Evolutionary conservation across 1,139 yeast species (phyloP).

Genomic region (Yamadazyma jaroonii): DNA sequence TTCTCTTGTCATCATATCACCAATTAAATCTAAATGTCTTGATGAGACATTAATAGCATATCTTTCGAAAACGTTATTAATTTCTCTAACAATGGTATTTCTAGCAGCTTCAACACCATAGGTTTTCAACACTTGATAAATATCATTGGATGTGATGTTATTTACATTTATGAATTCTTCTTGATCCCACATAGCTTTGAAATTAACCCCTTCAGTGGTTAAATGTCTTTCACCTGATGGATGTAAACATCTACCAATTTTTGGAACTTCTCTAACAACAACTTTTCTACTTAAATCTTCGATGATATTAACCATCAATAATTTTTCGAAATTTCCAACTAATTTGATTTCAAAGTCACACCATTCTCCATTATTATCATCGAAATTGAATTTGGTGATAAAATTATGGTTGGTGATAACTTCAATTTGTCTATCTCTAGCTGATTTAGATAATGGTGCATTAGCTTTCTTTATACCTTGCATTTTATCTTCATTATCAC

Average conservation of each 20-base stretch:
- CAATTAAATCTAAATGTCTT: constrained; percentile 94
- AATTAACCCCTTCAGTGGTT: constrained; percentile 97
- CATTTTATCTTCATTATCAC: constrained; percentile 16
- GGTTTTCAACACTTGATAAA: constrained; percentile 82
- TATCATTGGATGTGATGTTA: constrained; percentile 86
- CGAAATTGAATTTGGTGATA: constrained; percentile 81
- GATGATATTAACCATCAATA: constrained; percentile 94
- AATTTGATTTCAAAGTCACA: constrained; percentile 85
- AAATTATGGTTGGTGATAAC: constrained; percentile 71
- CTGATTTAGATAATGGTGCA: constrained; percentile 47
- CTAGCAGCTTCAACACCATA: constrained; percentile 99
- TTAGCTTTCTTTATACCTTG: constrained; percentile 19
- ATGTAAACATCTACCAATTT: constrained; percentile 89
- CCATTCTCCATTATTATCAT: constrained; percentile 87
- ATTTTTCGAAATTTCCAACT: constrained; percentile 78
- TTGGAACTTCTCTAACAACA: constrained; percentile 90
- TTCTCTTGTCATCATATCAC: constrained; percentile 99
- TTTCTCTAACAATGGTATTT: constrained; percentile 94
- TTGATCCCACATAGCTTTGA: constrained; percentile 97
- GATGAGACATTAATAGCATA: constrained; percentile 92
- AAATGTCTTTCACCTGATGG: constrained; percentile 66
- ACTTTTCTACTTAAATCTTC: constrained; percentile 89
- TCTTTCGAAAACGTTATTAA: constrained; percentile 92
- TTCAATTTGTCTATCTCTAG: constrained; percentile 82
- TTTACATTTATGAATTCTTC: constrained; percentile 88